Evolutionary conservation across 257 asterid species (phyloP).

Genomic region (Dorcoceras hygrometricum): DNA sequence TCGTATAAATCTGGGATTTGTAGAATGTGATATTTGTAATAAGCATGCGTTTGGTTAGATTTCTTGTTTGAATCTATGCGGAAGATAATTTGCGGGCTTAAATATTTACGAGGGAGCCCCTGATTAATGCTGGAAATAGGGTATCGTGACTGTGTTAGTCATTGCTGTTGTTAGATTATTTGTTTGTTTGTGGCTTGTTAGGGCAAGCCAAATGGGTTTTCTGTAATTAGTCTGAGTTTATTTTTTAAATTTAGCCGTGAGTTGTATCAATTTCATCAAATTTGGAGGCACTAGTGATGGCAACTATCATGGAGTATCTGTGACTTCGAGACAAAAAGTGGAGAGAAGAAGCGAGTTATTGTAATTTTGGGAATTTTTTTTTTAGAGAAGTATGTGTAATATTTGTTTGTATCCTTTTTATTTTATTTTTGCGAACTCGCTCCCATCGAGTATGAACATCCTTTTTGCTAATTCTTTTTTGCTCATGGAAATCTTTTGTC

Average conservation of each 20-base stretch:
- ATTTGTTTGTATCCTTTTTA: no score
- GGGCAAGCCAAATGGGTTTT: background rate
- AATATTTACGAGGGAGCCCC: background rate
- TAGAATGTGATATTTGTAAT: background rate
- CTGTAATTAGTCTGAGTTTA: background rate
- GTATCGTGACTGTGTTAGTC: no score
- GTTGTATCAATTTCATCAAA: background rate
- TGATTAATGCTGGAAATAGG: conserved; percentile 4
- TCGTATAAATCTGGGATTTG: background rate
- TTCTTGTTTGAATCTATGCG: conserved; percentile 5
- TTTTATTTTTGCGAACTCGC: background rate
- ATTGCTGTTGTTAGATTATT: background rate
- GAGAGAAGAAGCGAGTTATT: background rate
- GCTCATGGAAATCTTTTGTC: background rate
- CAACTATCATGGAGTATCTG: background rate
- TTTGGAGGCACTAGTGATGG: background rate
- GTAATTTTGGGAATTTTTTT: no score
- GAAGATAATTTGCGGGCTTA: conserved; percentile 3
- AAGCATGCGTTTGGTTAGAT: conserved; percentile 1
- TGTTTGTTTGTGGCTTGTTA: conserved; percentile 3
- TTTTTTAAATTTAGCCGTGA: background rate
- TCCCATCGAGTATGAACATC: background rate
- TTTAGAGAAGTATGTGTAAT: background rate
- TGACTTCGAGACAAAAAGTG: background rate
- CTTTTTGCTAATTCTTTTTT: background rate